These are phyloP conservation scores for Boechera retrofracta DNA, from an alignment of 345 rosid genomes.

Conservation along the genomic window DNA sequence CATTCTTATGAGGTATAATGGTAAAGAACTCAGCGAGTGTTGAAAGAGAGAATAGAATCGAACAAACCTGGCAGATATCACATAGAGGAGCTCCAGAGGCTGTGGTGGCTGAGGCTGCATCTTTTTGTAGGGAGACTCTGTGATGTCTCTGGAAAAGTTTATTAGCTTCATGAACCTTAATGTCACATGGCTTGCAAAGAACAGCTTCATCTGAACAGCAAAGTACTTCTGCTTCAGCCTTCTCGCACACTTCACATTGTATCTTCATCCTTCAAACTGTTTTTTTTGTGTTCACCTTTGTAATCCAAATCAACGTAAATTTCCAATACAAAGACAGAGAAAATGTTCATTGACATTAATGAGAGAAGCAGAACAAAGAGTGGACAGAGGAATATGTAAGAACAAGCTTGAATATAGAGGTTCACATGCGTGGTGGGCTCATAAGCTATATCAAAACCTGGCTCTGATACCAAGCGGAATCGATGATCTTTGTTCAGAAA, in stretches of 20 bases:
- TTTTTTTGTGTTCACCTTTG: too few species aligned
- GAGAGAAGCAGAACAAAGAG: slow-evolving; percentile 11
- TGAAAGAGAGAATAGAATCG: neutral
- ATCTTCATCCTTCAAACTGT: slow-evolving; percentile 41
- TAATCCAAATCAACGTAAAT: too few species aligned
- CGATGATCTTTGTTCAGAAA: too few species aligned
- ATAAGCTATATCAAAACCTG: too few species aligned
- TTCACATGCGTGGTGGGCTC: slow-evolving; percentile 27
- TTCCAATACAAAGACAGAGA: neutral
- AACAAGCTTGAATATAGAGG: slow-evolving; percentile 32
- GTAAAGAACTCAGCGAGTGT: neutral
- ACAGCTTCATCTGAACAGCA: slow-evolving; percentile 55
- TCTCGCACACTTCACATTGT: slow-evolving; percentile 51
- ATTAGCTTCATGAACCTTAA: slow-evolving; percentile 49
- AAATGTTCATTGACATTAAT: neutral
- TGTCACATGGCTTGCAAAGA: slow-evolving; percentile 53
- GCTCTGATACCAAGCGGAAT: too few species aligned
- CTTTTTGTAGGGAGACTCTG: slow-evolving; percentile 40
- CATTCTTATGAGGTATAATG: neutral
- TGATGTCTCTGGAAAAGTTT: slow-evolving; percentile 46
- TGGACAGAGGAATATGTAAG: slow-evolving; percentile 16
- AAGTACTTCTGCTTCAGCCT: slow-evolving; percentile 51
- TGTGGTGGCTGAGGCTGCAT: slow-evolving; percentile 23
- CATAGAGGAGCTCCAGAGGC: slow-evolving; percentile 41
- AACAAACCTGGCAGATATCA: slow-evolving; percentile 49